These are phyloP conservation scores for Spinellus fusiger DNA, from an alignment of 192 early-diverging fungal species.

Conservation along the genomic window DNA sequence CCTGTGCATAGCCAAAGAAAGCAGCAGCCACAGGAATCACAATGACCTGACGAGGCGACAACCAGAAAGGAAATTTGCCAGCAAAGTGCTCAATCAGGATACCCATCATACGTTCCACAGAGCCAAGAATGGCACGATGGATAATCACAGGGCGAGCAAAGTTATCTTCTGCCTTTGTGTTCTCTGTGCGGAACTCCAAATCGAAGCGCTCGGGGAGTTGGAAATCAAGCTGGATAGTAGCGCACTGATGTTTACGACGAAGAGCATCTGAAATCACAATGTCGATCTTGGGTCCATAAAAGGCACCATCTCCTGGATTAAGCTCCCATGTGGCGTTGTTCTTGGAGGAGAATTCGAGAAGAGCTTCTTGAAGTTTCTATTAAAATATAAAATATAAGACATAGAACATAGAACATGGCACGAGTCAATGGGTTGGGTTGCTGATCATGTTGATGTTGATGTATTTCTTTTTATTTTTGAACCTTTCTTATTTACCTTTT, in stretches of 20 bases:
- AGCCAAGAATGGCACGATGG: constrained; percentile 95
- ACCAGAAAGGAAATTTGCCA: constrained; percentile 98
- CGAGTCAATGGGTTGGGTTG: background rate
- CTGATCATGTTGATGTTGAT: background rate
- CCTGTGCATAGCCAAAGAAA: constrained; percentile 75
- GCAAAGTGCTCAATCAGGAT: constrained; percentile 95
- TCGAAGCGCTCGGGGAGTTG: constrained; percentile 93
- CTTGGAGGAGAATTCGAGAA: constrained; percentile 57
- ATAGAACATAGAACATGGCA: background rate
- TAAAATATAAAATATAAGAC: background rate
- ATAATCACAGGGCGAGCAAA: constrained; percentile 90
- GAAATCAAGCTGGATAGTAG: constrained; percentile 98
- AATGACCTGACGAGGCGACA: constrained; percentile 89
- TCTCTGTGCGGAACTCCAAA: constrained; percentile 80
- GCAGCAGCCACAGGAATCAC: constrained; percentile 83
- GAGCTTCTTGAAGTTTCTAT: constrained; percentile 63
- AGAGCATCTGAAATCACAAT: constrained; percentile 93
- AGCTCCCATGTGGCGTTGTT: constrained; percentile 73
- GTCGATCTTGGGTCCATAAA: constrained; percentile 99
- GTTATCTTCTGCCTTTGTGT: constrained; percentile 40
- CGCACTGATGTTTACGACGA: constrained; percentile 88
- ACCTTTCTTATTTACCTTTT: constrained; percentile 47
- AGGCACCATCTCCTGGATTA: constrained; percentile 95
- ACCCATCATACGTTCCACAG: constrained; percentile 92
- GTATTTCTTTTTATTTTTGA: background rate